Conservation (phyloP, 2,329 filamentous ascomycete species). For the Ophioceras dolichostomum region DNA sequence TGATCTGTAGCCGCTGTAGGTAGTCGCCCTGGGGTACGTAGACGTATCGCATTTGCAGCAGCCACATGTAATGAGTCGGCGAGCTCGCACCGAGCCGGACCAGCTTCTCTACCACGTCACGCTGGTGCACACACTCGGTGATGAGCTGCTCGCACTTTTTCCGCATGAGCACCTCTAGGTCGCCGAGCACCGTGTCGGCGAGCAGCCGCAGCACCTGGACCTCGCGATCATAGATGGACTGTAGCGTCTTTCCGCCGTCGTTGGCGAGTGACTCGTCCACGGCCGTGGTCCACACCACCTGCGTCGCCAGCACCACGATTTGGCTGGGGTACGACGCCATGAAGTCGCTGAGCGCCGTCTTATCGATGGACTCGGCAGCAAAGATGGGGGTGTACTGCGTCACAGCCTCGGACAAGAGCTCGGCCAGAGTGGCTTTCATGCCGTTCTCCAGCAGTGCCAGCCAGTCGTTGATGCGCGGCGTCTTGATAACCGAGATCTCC, state of each 20-base stretch:
- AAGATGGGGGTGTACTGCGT: constrained; percentile 74
- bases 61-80: constrained; percentile 78
- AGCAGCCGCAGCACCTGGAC: constrained; percentile 76
- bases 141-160: constrained; percentile 99
- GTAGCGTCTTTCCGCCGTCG: constrained; percentile 59
- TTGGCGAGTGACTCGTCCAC: constrained; percentile 67
- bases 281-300: constrained; percentile 84
- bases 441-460: constrained; percentile 81
- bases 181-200: constrained; percentile 78
- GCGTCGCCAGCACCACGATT: constrained; percentile 87
- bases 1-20: constrained; percentile 71
- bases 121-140: constrained; percentile 96
- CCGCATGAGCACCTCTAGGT: constrained; percentile 73
- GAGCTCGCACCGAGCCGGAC: constrained; percentile 61
- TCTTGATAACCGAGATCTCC: constrained; percentile 84
- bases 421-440: constrained; percentile 90
- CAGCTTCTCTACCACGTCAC: constrained; percentile 83
- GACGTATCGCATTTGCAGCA: constrained; percentile 93
- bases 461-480: constrained; percentile 98
- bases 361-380: constrained; percentile 56
- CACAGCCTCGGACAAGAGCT: constrained; percentile 77
- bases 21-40: constrained; percentile 75
- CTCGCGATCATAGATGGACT: constrained; percentile 65
- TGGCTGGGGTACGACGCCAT: constrained; percentile 81
- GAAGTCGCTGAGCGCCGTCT: constrained; percentile 61